A percentile compares a stretch with the other conserved stretches of the same genome.
These are phyloP conservation scores for Wallacemonas sp. DNA, from an alignment of 208 protist species.

Conservation along the genomic window DNA sequence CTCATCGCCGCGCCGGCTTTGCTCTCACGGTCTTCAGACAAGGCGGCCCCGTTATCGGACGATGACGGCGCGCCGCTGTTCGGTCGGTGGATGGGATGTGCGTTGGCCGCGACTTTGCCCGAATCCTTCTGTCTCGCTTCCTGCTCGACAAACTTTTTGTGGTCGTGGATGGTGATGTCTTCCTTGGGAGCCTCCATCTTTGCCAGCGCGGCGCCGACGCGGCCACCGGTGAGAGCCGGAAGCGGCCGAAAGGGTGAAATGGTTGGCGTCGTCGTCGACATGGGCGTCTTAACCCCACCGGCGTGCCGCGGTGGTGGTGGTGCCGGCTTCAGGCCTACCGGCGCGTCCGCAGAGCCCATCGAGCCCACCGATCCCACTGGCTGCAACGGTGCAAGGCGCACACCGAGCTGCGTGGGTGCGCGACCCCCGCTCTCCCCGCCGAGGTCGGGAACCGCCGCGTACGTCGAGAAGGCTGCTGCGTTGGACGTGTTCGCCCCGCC, in stretches of 20 bases:
- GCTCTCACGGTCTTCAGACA: background rate
- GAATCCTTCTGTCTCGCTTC: conserved; percentile 4
- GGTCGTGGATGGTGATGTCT: conserved; percentile 8
- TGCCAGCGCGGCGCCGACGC: background rate
- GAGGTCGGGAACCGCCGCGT: conserved; percentile 10
- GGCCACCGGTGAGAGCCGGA: conserved; percentile 11
- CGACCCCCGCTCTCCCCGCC: conserved; percentile 1
- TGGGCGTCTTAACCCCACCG: background rate
- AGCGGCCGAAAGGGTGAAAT: conserved; percentile 1
- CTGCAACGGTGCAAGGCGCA: conserved; percentile 23
- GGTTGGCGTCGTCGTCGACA: background rate
- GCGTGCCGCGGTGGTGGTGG: conserved; percentile 9
- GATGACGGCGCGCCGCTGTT: background rate
- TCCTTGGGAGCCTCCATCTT: conserved; percentile 1
- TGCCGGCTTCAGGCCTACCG: conserved; percentile 8
- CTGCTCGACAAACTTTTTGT: conserved; percentile 9
- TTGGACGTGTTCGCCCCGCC: background rate
- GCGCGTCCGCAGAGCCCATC: conserved; percentile 3
- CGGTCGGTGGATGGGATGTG: conserved; percentile 2
- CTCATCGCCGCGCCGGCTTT: background rate
- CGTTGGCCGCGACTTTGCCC: conserved; percentile 5
- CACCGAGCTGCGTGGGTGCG: conserved; percentile 16
- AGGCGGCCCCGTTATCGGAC: background rate
- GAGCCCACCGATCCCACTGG: background rate
- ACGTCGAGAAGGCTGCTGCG: conserved; percentile 47